phyloP scores from a whole-genome alignment of 306 rosid genomes.

The Lablab purpureus region DNA sequence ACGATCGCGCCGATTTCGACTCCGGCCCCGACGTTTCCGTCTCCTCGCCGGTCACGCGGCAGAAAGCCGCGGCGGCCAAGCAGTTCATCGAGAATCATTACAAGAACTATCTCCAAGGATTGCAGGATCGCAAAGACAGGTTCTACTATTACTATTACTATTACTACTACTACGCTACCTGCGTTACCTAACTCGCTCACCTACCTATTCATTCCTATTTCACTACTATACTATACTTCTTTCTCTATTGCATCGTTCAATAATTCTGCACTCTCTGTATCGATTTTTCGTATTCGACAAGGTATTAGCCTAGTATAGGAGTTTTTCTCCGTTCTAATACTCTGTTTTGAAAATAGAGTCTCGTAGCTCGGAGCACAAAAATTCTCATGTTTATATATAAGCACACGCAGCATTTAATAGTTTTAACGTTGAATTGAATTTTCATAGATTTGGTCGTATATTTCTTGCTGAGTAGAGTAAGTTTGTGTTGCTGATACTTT shows the following conservation, averaged over 20 bases:
- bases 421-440: not conserved
- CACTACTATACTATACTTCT: not conserved
- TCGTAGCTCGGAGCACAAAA: not conserved
- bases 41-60: slow-evolving; percentile 94
- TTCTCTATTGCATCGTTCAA: slow-evolving; percentile 14
- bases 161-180: not conserved
- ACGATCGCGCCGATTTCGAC: slow-evolving; percentile 74
- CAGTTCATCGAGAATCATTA: slow-evolving; percentile 98
- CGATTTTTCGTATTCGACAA: not conserved
- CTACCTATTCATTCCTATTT: slow-evolving; percentile 33
- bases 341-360: not conserved
- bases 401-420: not conserved
- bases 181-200: not conserved
- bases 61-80: slow-evolving; percentile 95
- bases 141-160: slow-evolving; percentile 22
- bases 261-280: slow-evolving; percentile 3
- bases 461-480: not conserved
- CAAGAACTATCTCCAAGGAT: slow-evolving; percentile 90
- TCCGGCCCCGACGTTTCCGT: slow-evolving; percentile 79
- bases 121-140: slow-evolving; percentile 99
- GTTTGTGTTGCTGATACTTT: not conserved
- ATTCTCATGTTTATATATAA: not conserved
- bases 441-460: not conserved
- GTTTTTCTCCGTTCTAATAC: not conserved
- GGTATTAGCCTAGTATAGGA: not conserved